These are phyloP conservation scores for Solanum bukasovii DNA, from an alignment of 257 asterid genomes.

Conservation along the genomic window DNA sequence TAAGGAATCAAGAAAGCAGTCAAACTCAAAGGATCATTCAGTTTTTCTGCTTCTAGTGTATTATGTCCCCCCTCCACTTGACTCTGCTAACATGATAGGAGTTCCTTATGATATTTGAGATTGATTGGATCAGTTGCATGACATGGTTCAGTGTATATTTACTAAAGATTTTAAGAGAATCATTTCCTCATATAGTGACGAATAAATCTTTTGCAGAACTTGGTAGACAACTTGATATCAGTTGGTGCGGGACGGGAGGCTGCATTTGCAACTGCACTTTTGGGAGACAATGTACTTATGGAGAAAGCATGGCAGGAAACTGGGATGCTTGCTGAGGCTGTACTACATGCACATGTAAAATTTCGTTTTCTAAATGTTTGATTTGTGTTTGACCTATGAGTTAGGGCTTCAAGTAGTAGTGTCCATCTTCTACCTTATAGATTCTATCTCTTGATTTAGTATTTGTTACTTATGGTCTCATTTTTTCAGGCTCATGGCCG, in stretches of 20 bases:
- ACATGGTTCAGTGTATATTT: neutral
- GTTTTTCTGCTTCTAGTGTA: neutral
- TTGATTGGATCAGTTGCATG: neutral
- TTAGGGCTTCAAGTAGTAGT: neutral
- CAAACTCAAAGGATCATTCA: neutral
- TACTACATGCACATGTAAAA: conserved; percentile 84
- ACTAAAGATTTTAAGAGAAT: neutral
- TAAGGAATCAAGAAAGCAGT: neutral
- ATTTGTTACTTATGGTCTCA: neutral
- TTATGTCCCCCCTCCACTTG: neutral
- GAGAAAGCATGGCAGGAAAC: conserved; percentile 97
- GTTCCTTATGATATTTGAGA: neutral
- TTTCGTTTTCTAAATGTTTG: neutral
- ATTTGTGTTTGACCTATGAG: neutral
- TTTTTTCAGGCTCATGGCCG: conserved; percentile 84
- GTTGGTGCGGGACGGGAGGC: conserved; percentile 95
- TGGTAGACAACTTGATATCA: conserved; percentile 73
- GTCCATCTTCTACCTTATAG: neutral
- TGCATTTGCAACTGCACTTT: conserved; percentile 88
- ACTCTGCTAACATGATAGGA: neutral
- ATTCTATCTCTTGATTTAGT: neutral
- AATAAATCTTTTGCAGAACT: conserved; percentile 42
- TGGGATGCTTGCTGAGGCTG: conserved; percentile 99
- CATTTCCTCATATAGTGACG: neutral
- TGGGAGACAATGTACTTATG: conserved; percentile 92